phyloP scores from a whole-genome alignment of 2,329 filamentous ascomycete genomes.

The Onygena corvina region DNA sequence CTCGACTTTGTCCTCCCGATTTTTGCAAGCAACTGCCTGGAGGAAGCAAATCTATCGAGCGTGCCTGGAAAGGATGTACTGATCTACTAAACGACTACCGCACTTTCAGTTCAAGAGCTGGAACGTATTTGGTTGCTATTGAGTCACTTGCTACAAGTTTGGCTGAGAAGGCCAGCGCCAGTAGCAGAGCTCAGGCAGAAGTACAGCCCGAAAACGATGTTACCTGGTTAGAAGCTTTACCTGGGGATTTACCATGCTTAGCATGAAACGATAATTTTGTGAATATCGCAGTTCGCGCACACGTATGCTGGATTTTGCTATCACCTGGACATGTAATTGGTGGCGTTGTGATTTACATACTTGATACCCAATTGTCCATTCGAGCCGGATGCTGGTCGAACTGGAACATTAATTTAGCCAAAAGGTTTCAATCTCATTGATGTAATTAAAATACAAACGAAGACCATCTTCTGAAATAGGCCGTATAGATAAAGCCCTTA shows the following conservation, averaged over 20 bases:
- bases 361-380: too few relatives aligned
- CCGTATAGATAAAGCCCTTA: not conserved
- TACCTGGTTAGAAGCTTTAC: slow-evolving; percentile 14
- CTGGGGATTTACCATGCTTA: slow-evolving; percentile 11
- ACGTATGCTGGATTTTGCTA: too few relatives aligned
- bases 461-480: too few relatives aligned
- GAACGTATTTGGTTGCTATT: slow-evolving; percentile 9
- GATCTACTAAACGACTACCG: slow-evolving; percentile 12
- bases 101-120: slow-evolving; percentile 6
- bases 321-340: too few relatives aligned
- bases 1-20: slow-evolving; percentile 12
- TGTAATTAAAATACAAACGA: too few relatives aligned
- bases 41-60: slow-evolving; percentile 3
- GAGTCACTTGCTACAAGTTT: slow-evolving; percentile 5
- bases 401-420: too few relatives aligned
- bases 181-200: not conserved
- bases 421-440: too few relatives aligned
- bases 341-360: too few relatives aligned
- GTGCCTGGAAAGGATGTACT: slow-evolving; percentile 9
- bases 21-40: slow-evolving; percentile 6
- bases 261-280: not conserved
- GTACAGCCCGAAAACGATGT: slow-evolving; percentile 10
- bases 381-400: too few relatives aligned
- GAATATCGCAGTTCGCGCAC: too few relatives aligned
- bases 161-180: slow-evolving; percentile 1